Evolutionary conservation across 495 filamentous ascomycete species (phyloP), one percentile per base, ranked within the genome.

Genomic region (Tuber magnatum): DNA sequence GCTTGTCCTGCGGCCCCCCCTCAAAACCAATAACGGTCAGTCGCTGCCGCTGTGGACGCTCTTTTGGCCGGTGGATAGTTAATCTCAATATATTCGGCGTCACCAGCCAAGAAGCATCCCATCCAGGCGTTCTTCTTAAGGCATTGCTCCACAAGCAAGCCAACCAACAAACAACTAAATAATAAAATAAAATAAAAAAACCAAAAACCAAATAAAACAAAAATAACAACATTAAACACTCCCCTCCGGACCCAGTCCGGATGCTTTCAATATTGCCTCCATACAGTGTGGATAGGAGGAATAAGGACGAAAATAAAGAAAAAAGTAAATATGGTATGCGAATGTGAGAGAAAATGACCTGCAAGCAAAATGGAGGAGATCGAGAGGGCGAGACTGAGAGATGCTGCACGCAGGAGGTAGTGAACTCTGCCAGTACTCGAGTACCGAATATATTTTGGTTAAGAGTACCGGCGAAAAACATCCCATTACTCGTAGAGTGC

Each of bases 301-400:
- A 68, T 72, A 40, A 51, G 73, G n/a, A 42, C 8, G 9, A 65
- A 32, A 65, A 51, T 41, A 44, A 77, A 65, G 51, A 68, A 42
- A 74, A 77, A 56, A 48, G n/a, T 44, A 10, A 9, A 70, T 70
- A 12, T 24, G 46, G 22, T 65, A 35, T 18, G 28, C 28, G 12
- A 35, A 65, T 65, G 56, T 65, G 56, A 65, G 56, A 65, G 28
- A 65, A 65, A 35, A 65, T 65, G 16, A 20, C 56, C 16, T 65
- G 56, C 6, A 65, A 65, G 56, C 12, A 65, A 65, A 35, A 35
- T 56, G 51, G 9, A n/a, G 16, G 56, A 35, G 56, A 65, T 65
- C 56, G 28, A 65, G 56, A 65, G n/a, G 56, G 56, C 56, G 32
- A 35, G 28, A 32, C 56, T 32, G 10, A 61, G 51, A 28, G 28